Conservation (phyloP, 768 basidiomycete species). For the Mycena rosella region DNA sequence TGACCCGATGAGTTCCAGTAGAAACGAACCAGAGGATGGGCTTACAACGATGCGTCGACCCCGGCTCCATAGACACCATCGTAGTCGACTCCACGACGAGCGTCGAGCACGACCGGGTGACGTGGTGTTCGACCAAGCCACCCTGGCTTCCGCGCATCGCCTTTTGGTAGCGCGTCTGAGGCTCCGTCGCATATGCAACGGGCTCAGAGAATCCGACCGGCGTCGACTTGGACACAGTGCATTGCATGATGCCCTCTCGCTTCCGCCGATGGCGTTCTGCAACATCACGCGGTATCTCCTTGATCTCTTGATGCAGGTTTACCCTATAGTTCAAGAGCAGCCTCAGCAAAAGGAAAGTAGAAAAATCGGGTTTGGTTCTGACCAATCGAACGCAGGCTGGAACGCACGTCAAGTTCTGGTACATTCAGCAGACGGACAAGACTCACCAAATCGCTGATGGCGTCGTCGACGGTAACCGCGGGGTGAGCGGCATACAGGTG, state of each 20-base stretch:
- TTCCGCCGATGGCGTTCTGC: neutral
- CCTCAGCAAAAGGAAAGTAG: neutral
- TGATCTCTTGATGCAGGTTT: neutral
- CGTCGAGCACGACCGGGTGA: neutral
- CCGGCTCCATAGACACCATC: conserved; percentile 2
- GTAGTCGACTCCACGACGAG: conserved; percentile 13
- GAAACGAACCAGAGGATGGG: too few species aligned
- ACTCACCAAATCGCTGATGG: conserved; percentile 63
- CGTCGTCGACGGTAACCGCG: conserved; percentile 61
- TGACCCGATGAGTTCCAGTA: neutral
- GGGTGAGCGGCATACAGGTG: conserved; percentile 55
- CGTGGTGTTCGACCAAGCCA: conserved; percentile 15
- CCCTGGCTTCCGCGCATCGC: conserved; percentile 14
- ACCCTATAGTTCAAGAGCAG: neutral
- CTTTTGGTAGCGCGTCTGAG: conserved; percentile 57
- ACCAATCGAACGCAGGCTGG: conserved; percentile 33
- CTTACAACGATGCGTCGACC: conserved; percentile 23
- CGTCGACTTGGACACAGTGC: neutral
- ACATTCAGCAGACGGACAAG: neutral
- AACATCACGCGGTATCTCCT: neutral
- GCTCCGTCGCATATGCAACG: conserved; percentile 44
- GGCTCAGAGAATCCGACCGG: conserved; percentile 22
- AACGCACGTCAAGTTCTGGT: neutral
- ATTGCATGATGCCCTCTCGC: conserved; percentile 6
- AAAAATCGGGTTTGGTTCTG: neutral